phyloP scores from a whole-genome alignment of 208 protist genomes.

The Acanthamoeba triangularis region DNA sequence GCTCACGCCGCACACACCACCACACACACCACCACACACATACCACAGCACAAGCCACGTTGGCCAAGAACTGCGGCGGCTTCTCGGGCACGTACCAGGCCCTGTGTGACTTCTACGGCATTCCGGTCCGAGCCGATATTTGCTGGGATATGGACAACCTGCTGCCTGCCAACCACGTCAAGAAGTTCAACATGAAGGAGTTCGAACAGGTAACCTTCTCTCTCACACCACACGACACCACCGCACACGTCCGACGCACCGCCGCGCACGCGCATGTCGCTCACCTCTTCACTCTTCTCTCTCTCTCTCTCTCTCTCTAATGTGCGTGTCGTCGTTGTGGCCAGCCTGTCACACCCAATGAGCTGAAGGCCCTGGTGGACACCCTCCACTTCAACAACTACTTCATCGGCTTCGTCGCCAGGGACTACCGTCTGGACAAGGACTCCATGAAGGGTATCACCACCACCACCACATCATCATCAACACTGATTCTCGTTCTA shows the following conservation, averaged over 20 bases:
- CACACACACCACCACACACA: slow-evolving; percentile 11
- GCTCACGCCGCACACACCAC: neutral
- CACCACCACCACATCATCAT: neutral
- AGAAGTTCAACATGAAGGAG: slow-evolving; percentile 82
- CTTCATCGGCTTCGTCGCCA: slow-evolving; percentile 81
- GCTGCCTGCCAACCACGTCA: slow-evolving; percentile 80
- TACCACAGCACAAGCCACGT: slow-evolving; percentile 48
- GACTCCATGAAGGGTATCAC: slow-evolving; percentile 50
- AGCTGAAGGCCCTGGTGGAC: slow-evolving; percentile 81
- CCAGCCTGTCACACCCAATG: slow-evolving; percentile 78
- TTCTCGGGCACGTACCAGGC: slow-evolving; percentile 83
- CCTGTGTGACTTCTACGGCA: slow-evolving; percentile 75
- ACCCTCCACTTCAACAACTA: slow-evolving; percentile 83
- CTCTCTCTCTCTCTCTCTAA: neutral
- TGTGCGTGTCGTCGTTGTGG: neutral
- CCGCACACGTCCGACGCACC: neutral
- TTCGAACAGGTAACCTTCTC: neutral
- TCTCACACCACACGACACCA: neutral
- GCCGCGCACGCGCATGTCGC: too few species aligned
- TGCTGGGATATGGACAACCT: slow-evolving; percentile 87
- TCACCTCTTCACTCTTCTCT: too few species aligned
- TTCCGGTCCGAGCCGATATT: slow-evolving; percentile 82
- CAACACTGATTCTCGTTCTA: too few species aligned
- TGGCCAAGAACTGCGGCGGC: slow-evolving; percentile 84
- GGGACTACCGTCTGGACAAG: slow-evolving; percentile 78